phyloP scores from a whole-genome alignment of 1,139 yeast species.

The Arxiozyma telluris region DNA sequence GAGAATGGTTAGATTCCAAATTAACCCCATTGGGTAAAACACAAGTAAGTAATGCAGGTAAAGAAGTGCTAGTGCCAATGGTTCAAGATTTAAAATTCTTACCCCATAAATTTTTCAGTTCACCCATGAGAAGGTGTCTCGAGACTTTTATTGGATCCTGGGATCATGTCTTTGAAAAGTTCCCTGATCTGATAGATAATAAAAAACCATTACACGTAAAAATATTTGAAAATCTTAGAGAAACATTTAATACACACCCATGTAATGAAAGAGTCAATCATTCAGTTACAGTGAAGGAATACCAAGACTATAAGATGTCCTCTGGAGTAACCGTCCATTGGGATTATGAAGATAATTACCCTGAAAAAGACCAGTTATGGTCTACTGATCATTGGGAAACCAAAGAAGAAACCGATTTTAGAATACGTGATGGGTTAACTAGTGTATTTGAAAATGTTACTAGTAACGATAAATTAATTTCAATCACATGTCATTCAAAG shows the following conservation, averaged over 20 bases:
- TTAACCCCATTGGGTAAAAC: conserved; percentile 51
- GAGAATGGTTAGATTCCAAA: conserved; percentile 25
- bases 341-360: conserved; percentile 38
- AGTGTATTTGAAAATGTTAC: conserved; percentile 30
- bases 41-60: conserved; percentile 41
- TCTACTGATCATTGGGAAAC: conserved; percentile 38
- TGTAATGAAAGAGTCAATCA: conserved; percentile 48
- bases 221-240: conserved; percentile 46
- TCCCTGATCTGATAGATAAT: neutral
- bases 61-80: conserved; percentile 39
- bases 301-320: conserved; percentile 12
- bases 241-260: conserved; percentile 55
- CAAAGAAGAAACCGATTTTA: conserved; percentile 39
- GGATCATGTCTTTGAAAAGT: conserved; percentile 30
- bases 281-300: conserved; percentile 12
- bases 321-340: conserved; percentile 30
- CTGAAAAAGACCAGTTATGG: conserved; percentile 41
- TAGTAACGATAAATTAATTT: conserved; percentile 34
- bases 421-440: conserved; percentile 37
- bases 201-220: neutral
- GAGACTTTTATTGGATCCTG: conserved; percentile 53
- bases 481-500: conserved; percentile 55
- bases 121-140: conserved; percentile 58
- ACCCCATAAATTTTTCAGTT: conserved; percentile 48
- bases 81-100: conserved; percentile 36